Evolutionary conservation across 2,329 filamentous ascomycete species (phyloP).

Genomic region (Alternaria rosae): DNA sequence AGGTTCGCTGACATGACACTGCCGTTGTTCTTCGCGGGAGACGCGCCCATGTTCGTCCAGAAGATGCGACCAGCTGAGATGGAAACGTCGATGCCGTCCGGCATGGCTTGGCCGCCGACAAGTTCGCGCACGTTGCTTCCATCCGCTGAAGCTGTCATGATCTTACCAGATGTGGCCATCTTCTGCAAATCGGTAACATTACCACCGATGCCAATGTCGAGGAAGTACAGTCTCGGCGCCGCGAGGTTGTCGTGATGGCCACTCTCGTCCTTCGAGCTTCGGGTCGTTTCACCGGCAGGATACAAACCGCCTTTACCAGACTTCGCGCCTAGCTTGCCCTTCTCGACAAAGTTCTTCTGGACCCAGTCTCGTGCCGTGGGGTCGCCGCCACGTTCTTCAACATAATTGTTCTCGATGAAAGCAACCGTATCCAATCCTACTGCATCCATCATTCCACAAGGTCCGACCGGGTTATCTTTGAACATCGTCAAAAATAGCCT

Average conservation of each 20-base stretch:
- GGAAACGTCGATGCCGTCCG: slow-evolving; percentile 44
- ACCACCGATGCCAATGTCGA: slow-evolving; percentile 16
- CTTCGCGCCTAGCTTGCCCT: slow-evolving; percentile 59
- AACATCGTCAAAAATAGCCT: slow-evolving; percentile 56
- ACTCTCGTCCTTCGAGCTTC: slow-evolving; percentile 31
- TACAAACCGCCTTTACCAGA: slow-evolving; percentile 24
- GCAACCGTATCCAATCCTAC: slow-evolving; percentile 63
- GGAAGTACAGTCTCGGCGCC: slow-evolving; percentile 8
- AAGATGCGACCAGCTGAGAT: slow-evolving; percentile 33
- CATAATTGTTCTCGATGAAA: slow-evolving; percentile 63
- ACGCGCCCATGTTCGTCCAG: slow-evolving; percentile 38
- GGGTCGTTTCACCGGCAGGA: slow-evolving; percentile 45
- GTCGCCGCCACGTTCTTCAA: slow-evolving; percentile 57
- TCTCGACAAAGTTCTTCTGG: slow-evolving; percentile 54
- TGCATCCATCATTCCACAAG: slow-evolving; percentile 58
- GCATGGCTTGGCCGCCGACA: slow-evolving; percentile 22
- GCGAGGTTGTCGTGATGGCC: slow-evolving; percentile 11
- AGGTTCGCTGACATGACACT: slow-evolving; percentile 56
- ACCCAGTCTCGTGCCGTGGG: slow-evolving; percentile 56
- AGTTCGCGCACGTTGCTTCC: slow-evolving; percentile 11
- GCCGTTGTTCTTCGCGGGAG: slow-evolving; percentile 48
- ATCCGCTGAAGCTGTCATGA: slow-evolving; percentile 14
- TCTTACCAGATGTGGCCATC: slow-evolving; percentile 9
- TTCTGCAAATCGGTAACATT: slow-evolving; percentile 7
- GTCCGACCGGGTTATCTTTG: slow-evolving; percentile 30